These are phyloP conservation scores for Aurantiochytrium sp. DNA, from an alignment of 108 stramenopile genomes.

Conservation along the genomic window DNA sequence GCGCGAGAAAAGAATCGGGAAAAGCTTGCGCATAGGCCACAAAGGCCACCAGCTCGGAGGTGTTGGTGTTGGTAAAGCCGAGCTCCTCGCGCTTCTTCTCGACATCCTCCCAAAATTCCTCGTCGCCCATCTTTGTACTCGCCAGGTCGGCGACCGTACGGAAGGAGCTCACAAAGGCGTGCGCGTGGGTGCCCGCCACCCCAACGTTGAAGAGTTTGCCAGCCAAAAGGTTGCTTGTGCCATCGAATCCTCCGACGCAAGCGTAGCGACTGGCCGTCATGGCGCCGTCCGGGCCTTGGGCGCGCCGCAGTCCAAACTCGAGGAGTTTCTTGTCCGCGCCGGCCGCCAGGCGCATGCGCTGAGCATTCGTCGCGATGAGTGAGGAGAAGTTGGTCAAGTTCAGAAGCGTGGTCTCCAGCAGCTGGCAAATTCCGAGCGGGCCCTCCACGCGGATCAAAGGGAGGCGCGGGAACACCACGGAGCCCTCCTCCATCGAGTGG, in stretches of 20 bases:
- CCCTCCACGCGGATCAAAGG: constrained; percentile 51
- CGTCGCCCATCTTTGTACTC: neutral
- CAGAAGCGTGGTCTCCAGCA: constrained; percentile 89
- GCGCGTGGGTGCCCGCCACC: constrained; percentile 89
- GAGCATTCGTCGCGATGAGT: constrained; percentile 85
- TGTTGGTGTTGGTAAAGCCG: constrained; percentile 54
- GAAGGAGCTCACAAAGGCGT: constrained; percentile 86
- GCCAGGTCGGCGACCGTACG: constrained; percentile 59
- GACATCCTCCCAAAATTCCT: constrained; percentile 22
- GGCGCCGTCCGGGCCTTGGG: constrained; percentile 95
- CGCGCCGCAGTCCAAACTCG: constrained; percentile 93
- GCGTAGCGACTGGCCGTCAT: constrained; percentile 82
- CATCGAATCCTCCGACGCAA: constrained; percentile 89
- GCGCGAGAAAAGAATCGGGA: constrained; percentile 79
- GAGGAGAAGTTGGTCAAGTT: constrained; percentile 86
- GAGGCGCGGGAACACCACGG: constrained; percentile 70
- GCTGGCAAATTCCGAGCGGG: constrained; percentile 78
- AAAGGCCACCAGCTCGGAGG: constrained; percentile 93
- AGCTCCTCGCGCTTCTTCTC: neutral
- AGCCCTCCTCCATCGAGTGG: constrained; percentile 72
- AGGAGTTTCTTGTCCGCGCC: constrained; percentile 57
- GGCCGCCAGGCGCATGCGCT: constrained; percentile 85
- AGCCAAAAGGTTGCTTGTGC: constrained; percentile 85
- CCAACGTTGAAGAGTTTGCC: constrained; percentile 72
- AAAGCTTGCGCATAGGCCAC: constrained; percentile 86